Base-by-base conservation (phyloP, 257 asterid species). In the Solanum raphanifolium region DNA sequence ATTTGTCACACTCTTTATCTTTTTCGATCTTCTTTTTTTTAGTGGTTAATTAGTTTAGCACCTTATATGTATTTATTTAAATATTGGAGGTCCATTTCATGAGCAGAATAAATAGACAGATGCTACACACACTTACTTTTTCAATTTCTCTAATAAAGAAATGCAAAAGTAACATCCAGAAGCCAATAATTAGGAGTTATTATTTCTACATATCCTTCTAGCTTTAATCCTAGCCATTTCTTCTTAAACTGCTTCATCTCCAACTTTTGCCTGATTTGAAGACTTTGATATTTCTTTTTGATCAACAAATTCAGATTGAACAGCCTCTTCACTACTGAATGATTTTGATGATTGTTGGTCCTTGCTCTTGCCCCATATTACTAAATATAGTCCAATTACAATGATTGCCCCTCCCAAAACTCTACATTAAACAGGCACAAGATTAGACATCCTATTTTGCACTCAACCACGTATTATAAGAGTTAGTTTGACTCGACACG, bases 311-410 rank as follows among this genome's bases (percentile, higher is more conserved):
- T 81, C 68, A 5, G 41, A 48, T 81, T 74, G 83, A 74, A 18
- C 29, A 73, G 39, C 29, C 65, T 32, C 79, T 20, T 27, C 52
- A 43, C 8, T 39, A 23, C 9, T 58, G 23, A 73, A 29, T 3
- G 73, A 65, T 12, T 27, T 74, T 10, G 73, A 43, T 35, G 35
- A 31, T 13, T 31, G 86, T 41, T 88, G 86, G 76, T 92, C 96
- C 41, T 87, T 90, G 43, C 87, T 90, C 90, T 89, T 92, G 3
- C 94, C 94, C 95, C 94, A 92, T 88, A 93, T 90, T 9, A 90
- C 92, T 3, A 94, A 85, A 76, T 94, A 92, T 88, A 93, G 65
- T 38, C 96, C 95, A 12, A 87, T 29, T 5, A 92, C 91, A 23
- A 92, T 93, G 62, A 92, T 89, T 15, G 85, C 34, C 15, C 92